A percentile compares a stretch with the other conserved stretches of the same genome.
These are phyloP conservation scores for Cyberlindnera xishuangbannaensis DNA, from an alignment of 805 yeast species.

Conservation along the genomic window DNA sequence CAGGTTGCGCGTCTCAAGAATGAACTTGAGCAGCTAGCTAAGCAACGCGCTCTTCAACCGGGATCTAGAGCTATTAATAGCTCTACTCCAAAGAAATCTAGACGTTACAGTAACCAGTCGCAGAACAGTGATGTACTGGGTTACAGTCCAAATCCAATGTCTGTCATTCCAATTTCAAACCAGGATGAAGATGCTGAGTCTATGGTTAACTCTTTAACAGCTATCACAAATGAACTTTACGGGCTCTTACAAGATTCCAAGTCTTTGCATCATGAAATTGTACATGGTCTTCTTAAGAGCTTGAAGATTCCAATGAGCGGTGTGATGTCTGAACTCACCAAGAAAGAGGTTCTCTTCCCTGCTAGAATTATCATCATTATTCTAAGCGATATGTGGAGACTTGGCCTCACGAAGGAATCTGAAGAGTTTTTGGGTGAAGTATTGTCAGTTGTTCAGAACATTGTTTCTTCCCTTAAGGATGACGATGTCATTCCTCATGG, in stretches of 20 bases:
- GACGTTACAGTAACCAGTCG: conserved; percentile 33
- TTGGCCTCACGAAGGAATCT: conserved; percentile 87
- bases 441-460: conserved; percentile 76
- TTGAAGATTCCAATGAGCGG: conserved; percentile 82
- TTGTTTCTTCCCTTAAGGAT: conserved; percentile 74
- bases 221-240: conserved; percentile 71
- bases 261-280: conserved; percentile 72
- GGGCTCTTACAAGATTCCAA: conserved; percentile 65
- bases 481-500: conserved; percentile 87
- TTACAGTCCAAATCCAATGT: conserved; percentile 47
- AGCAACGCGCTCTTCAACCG: conserved; percentile 21
- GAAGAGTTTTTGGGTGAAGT: conserved; percentile 90
- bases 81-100: conserved; percentile 26
- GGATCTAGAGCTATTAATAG: conserved; percentile 26
- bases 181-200: conserved; percentile 42
- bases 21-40: conserved; percentile 25
- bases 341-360: conserved; percentile 92
- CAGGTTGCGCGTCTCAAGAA: conserved; percentile 41
- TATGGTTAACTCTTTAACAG: conserved; percentile 46
- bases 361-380: conserved; percentile 91
- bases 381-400: conserved; percentile 96
- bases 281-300: conserved; percentile 79
- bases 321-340: conserved; percentile 73
- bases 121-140: conserved; percentile 28
- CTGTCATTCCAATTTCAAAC: conserved; percentile 52